Evolutionary conservation across 306 rosid species (phyloP), one percentile per base, ranked within the genome.

Genomic region (Dalbergia oliveri): DNA sequence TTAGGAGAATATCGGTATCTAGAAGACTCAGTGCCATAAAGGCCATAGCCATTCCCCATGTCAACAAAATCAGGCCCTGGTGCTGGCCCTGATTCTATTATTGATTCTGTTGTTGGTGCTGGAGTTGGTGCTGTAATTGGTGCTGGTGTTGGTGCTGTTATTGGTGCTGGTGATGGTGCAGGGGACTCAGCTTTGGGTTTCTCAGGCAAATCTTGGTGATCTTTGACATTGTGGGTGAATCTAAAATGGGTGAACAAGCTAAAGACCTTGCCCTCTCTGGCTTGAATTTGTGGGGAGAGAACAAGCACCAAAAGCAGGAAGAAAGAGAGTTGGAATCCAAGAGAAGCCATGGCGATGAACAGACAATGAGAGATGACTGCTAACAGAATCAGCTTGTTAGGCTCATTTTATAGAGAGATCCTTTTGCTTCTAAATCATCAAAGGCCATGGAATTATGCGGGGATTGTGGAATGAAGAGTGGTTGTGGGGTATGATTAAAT

Each of bases 381-480:
- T 69, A 12, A 50, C 39, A 66, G 21, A 70, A 53, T 45, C 35
- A 47, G 19, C 47, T 33, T 67, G 73, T 64, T 35, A 8, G 37
- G 75, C 11, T 78, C 67, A 72, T 74, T 84, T 89, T 89, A 86
- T 89, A 88, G 68, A 81, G 37, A 23, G 10, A n/a, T 0, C 0
- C 2, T n/a, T 9, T 8, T 72, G 18, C 31, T 49, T 51, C 12
- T 15, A 44, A 1, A 19, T 9, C 44, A 23, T 23, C 15, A 73
- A 73, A 53, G 34, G 69, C 69, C 87, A 82, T 44, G 47, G 64
- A 77, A 83, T 87, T 76, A 72, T 87, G 97, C 94, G 92, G 1
- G 80, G 91, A 88, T 89, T 91, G 90, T 84, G 96, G 96, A 80
- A 79, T 50, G 66, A 53, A 79, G 54, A 53, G 67, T 15, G 63